phyloP scores from a whole-genome alignment of 106 monocot species.

The Phalaenopsis aphrodite region DNA sequence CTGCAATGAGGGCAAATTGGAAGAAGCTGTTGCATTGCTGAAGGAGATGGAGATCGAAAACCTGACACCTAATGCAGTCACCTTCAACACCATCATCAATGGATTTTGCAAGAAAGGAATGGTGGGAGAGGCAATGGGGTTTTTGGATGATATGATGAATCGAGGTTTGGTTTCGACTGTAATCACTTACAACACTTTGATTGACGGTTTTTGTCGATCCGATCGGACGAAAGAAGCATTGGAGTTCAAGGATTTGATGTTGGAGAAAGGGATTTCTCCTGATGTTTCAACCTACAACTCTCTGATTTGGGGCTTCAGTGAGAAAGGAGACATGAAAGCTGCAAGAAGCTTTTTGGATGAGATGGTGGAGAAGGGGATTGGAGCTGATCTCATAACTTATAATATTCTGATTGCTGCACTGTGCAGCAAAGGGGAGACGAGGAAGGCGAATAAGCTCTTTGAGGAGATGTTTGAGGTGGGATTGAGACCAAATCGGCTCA shows the following conservation, averaged over 20 bases:
- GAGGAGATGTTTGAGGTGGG: slow-evolving; percentile 73
- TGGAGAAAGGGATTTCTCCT: slow-evolving; percentile 33
- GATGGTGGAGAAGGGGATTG: slow-evolving; percentile 58
- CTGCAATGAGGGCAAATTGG: slow-evolving; percentile 40
- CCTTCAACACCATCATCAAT: slow-evolving; percentile 58
- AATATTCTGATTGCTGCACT: slow-evolving; percentile 62
- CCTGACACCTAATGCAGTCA: slow-evolving; percentile 48
- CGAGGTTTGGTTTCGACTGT: slow-evolving; percentile 41
- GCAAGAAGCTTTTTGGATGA: slow-evolving; percentile 57
- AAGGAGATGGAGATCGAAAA: slow-evolving; percentile 41
- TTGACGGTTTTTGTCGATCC: slow-evolving; percentile 55
- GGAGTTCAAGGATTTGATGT: slow-evolving; percentile 35
- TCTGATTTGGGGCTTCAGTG: slow-evolving; percentile 65
- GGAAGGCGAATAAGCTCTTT: slow-evolving; percentile 66
- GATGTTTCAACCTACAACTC: slow-evolving; percentile 63
- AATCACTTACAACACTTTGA: slow-evolving; percentile 68
- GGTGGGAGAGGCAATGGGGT: slow-evolving; percentile 45
- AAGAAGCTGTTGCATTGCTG: slow-evolving; percentile 42
- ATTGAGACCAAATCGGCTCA: slow-evolving; percentile 45
- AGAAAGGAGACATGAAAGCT: slow-evolving; percentile 40
- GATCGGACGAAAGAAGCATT: slow-evolving; percentile 58
- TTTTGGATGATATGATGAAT: slow-evolving; percentile 34
- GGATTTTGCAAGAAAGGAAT: slow-evolving; percentile 87
- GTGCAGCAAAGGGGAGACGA: slow-evolving; percentile 41
- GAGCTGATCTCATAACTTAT: slow-evolving; percentile 64